These are phyloP conservation scores for Komagataella pseudopastoris DNA, from an alignment of 805 yeast species.

Conservation along the genomic window DNA sequence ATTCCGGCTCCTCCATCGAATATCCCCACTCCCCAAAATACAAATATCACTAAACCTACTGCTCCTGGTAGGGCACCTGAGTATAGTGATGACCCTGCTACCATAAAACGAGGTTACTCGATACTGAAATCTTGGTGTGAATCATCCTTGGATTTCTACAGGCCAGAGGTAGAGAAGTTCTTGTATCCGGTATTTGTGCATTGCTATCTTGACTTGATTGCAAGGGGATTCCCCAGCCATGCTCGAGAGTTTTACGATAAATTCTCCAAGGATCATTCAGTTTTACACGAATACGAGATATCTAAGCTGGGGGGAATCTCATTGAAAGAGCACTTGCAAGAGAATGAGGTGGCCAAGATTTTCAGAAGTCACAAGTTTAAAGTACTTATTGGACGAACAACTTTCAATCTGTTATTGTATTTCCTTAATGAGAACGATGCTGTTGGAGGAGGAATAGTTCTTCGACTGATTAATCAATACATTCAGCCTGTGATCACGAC, in stretches of 20 bases:
- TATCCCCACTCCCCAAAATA: constrained; percentile 33
- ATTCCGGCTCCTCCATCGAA: constrained; percentile 38
- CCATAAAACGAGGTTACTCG: constrained; percentile 69
- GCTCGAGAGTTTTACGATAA: constrained; percentile 70
- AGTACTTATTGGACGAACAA: constrained; percentile 67
- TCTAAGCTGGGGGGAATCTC: constrained; percentile 61
- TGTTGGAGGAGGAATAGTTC: constrained; percentile 79
- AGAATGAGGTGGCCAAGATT: constrained; percentile 68
- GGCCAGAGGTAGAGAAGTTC: constrained; percentile 72
- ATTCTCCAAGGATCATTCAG: constrained; percentile 57
- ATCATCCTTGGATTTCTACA: constrained; percentile 79
- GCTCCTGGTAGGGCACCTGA: constrained; percentile 21
- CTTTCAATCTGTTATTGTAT: constrained; percentile 71
- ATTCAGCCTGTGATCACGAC: constrained; percentile 36
- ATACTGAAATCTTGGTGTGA: constrained; percentile 83
- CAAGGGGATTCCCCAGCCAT: constrained; percentile 40
- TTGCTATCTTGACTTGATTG: constrained; percentile 66
- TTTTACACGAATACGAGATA: constrained; percentile 70
- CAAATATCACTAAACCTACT: constrained; percentile 16
- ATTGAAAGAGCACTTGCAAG: constrained; percentile 67
- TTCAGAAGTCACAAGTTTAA: constrained; percentile 64
- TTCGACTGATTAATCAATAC: constrained; percentile 77
- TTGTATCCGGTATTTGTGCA: constrained; percentile 91
- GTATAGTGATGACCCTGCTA: constrained; percentile 46
- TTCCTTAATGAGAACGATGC: constrained; percentile 87